Evolutionary conservation across 306 rosid species (phyloP).

Genomic region (Rubus parviflorus): DNA sequence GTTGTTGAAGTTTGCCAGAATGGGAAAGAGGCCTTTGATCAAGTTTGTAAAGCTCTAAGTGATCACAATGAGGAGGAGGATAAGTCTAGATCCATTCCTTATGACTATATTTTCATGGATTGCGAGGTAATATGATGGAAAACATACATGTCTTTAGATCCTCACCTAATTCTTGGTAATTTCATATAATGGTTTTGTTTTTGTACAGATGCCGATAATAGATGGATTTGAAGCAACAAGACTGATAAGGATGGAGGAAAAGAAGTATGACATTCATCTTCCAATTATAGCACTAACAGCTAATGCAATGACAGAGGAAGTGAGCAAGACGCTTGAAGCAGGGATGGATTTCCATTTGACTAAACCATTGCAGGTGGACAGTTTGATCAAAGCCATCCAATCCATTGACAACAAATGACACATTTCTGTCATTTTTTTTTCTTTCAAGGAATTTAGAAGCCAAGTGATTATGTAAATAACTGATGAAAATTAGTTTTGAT

Average conservation of each 20-base stretch:
- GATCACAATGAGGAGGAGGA: slow-evolving; percentile 14
- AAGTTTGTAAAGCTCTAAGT: slow-evolving; percentile 33
- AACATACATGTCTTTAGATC: background rate
- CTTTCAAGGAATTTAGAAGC: no score
- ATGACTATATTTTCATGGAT: slow-evolving; percentile 70
- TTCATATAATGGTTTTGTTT: background rate
- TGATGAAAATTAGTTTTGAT: no score
- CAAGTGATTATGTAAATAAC: background rate
- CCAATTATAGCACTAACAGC: slow-evolving; percentile 68
- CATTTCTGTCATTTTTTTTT: background rate
- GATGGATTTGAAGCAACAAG: slow-evolving; percentile 58
- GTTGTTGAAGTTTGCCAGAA: slow-evolving; percentile 40
- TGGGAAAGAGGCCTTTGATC: slow-evolving; percentile 49
- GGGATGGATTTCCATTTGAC: slow-evolving; percentile 62
- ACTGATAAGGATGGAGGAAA: slow-evolving; percentile 52
- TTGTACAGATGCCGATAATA: slow-evolving; percentile 57
- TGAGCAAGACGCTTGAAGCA: slow-evolving; percentile 26
- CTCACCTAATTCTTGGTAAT: no score
- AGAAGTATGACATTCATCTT: slow-evolving; percentile 29
- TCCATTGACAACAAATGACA: background rate
- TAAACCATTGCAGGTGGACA: slow-evolving; percentile 43
- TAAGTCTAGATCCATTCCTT: slow-evolving; percentile 37
- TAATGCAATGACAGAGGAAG: slow-evolving; percentile 30
- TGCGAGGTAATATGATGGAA: slow-evolving; percentile 41
- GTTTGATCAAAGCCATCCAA: slow-evolving; percentile 44